A percentile compares a stretch with the other conserved stretches of the same genome.
Conservation (phyloP, 108 stramenopile species). For the Seminavis robusta region DNA sequence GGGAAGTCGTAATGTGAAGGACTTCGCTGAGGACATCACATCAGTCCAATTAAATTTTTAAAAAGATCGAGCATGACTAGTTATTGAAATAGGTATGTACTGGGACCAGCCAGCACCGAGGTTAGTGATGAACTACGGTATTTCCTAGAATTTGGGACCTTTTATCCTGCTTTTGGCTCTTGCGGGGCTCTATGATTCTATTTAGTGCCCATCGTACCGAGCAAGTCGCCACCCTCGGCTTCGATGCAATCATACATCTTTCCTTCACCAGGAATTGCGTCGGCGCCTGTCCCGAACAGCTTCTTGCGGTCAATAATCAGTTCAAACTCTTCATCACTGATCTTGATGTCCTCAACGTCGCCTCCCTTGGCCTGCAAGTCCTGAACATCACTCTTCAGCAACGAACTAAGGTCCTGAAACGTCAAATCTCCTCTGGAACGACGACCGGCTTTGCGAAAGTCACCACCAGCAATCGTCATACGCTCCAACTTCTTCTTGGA, state of each 20-base stretch:
- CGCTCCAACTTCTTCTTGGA: conserved; percentile 95
- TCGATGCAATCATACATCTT: conserved; percentile 92
- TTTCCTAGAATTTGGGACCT: too few species aligned
- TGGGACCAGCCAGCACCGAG: too few species aligned
- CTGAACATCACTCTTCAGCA: conserved; percentile 89
- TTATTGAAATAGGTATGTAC: too few species aligned
- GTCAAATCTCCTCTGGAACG: conserved; percentile 78
- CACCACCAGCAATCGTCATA: conserved; percentile 95
- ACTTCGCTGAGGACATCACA: too few species aligned
- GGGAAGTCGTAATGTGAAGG: too few species aligned
- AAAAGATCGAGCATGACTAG: too few species aligned
- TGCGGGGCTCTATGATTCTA: too few species aligned
- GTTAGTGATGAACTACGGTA: too few species aligned
- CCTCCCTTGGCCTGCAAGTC: conserved; percentile 72
- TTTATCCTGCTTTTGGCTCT: too few species aligned
- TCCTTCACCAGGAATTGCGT: conserved; percentile 76
- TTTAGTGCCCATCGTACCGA: conserved; percentile 51
- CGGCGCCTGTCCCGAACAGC: conserved; percentile 68
- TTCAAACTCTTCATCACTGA: conserved; percentile 87
- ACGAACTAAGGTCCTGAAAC: conserved; percentile 52
- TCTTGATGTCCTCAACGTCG: conserved; percentile 71
- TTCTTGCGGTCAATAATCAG: conserved; percentile 79
- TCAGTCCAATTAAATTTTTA: too few species aligned
- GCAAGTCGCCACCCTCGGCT: conserved; percentile 59
- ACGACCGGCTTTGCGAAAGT: conserved; percentile 88